Conservation (phyloP, 2,329 filamentous ascomycete species). For the Stagonosporopsis rhizophila region DNA sequence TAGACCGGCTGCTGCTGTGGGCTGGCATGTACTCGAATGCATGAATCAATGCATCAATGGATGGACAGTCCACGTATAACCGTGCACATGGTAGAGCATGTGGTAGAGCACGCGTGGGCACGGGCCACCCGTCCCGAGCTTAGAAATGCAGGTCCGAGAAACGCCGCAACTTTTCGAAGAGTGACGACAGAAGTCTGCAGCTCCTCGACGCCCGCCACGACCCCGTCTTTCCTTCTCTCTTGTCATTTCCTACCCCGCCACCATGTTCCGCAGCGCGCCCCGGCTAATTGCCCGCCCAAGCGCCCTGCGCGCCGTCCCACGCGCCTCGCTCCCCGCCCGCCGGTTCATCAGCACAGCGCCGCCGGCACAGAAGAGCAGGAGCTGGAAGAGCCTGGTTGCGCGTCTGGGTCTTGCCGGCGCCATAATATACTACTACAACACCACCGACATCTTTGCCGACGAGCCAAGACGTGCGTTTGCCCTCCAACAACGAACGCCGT, state of each 20-base stretch:
- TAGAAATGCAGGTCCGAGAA: slow-evolving; percentile 16
- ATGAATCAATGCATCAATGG: slow-evolving; percentile 1
- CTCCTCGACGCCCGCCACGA: slow-evolving; percentile 19
- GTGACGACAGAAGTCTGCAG: slow-evolving; percentile 7
- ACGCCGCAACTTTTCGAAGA: slow-evolving; percentile 17
- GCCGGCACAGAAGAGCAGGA: slow-evolving; percentile 71
- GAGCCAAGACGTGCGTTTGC: slow-evolving; percentile 52
- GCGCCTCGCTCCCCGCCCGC: slow-evolving; percentile 44
- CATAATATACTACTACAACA: slow-evolving; percentile 93
- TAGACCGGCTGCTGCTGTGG: background rate
- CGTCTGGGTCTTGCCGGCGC: slow-evolving; percentile 79
- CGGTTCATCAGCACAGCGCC: slow-evolving; percentile 66
- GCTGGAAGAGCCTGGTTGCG: slow-evolving; percentile 78
- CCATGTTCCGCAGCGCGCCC: slow-evolving; percentile 62
- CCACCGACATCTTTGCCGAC: slow-evolving; percentile 84
- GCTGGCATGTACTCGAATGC: background rate
- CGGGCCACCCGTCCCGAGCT: slow-evolving; percentile 7
- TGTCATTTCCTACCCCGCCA: slow-evolving; percentile 29
- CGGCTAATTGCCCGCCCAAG: slow-evolving; percentile 51
- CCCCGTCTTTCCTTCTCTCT: slow-evolving; percentile 15
- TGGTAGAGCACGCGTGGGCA: no score
- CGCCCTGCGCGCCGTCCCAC: slow-evolving; percentile 40
- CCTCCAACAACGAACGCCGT: no score
- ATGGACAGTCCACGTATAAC: background rate
- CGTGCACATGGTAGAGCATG: no score